These are phyloP conservation scores for Eudorina sp. DNA, from an alignment of 139 green algal genomes.

Conservation along the genomic window DNA sequence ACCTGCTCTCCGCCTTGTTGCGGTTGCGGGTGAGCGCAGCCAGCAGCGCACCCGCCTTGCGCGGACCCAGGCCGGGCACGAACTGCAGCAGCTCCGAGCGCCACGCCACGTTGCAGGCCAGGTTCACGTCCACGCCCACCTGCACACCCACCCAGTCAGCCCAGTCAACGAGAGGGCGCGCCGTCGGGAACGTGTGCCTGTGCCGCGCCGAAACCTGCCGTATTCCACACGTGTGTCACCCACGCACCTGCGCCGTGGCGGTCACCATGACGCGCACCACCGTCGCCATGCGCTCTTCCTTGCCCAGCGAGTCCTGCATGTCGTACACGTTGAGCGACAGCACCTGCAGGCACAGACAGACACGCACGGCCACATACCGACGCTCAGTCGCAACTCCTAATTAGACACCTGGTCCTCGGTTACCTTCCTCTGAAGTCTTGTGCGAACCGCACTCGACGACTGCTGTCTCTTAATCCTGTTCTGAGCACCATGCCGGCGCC, in stretches of 20 bases:
- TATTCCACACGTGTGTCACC: too few species aligned
- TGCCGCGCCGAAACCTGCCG: too few species aligned
- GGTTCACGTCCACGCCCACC: conserved; percentile 91
- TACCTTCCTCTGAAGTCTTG: too few species aligned
- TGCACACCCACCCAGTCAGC: too few species aligned
- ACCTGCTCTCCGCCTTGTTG: conserved; percentile 68
- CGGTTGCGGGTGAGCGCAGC: conserved; percentile 62
- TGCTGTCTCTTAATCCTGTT: too few species aligned
- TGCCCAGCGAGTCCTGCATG: conserved; percentile 47
- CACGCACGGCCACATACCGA: too few species aligned
- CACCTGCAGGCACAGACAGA: not conserved
- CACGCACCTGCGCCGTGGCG: conserved; percentile 62
- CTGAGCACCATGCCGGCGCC: too few species aligned
- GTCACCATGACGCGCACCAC: conserved; percentile 65
- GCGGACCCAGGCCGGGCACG: conserved; percentile 88
- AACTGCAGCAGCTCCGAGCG: conserved; percentile 82
- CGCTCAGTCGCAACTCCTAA: too few species aligned
- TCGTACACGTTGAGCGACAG: conserved; percentile 65
- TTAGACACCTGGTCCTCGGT: too few species aligned
- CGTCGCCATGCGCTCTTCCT: conserved; percentile 37
- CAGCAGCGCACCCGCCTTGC: conserved; percentile 87
- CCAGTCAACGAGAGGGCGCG: too few species aligned
- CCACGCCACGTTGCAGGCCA: conserved; percentile 80
- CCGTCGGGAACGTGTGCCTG: too few species aligned
- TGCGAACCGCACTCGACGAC: too few species aligned